Percentiles rank a stretch among this genome's conserved stretches.
These are phyloP conservation scores for Floccularia luteovirens DNA, from an alignment of 768 basidiomycete genomes.

Conservation along the genomic window DNA sequence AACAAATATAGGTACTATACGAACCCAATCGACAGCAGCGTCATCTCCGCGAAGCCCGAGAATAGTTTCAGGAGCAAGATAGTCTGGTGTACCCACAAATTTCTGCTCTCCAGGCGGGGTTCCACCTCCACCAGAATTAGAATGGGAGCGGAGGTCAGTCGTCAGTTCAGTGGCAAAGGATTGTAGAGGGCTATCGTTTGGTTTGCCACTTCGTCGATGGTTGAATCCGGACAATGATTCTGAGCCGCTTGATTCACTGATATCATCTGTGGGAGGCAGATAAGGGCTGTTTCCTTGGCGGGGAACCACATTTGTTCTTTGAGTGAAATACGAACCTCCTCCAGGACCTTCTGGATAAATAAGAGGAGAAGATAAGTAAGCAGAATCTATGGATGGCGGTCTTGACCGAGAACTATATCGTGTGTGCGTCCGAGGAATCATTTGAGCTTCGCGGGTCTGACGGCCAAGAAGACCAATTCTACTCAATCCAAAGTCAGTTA, in stretches of 20 bases:
- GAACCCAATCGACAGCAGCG: slow-evolving; percentile 93
- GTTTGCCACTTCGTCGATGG: slow-evolving; percentile 36
- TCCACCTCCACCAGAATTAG: slow-evolving; percentile 46
- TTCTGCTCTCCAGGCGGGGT: slow-evolving; percentile 84
- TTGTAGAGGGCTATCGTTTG: slow-evolving; percentile 74
- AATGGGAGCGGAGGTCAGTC: slow-evolving; percentile 76
- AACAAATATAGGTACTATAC: slow-evolving; percentile 16
- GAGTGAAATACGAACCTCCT: slow-evolving; percentile 77
- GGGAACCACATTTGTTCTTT: slow-evolving; percentile 51
- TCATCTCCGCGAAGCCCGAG: slow-evolving; percentile 94
- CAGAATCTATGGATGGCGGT: slow-evolving; percentile 76
- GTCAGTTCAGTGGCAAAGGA: slow-evolving; percentile 84
- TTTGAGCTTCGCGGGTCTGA: slow-evolving; percentile 75
- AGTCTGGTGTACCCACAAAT: slow-evolving; percentile 97
- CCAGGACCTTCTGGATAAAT: slow-evolving; percentile 46
- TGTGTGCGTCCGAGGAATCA: slow-evolving; percentile 32
- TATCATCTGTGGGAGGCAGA: slow-evolving; percentile 68
- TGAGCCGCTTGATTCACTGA: slow-evolving; percentile 81
- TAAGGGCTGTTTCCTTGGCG: slow-evolving; percentile 61
- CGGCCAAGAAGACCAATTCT: slow-evolving; percentile 97
- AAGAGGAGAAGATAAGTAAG: slow-evolving; percentile 72
- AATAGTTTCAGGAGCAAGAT: slow-evolving; percentile 93
- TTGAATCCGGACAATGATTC: slow-evolving; percentile 60
- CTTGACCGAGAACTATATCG: slow-evolving; percentile 67
- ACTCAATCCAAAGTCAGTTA: slow-evolving; percentile 97